Percentiles rank a stretch among this genome's conserved stretches.
Evolutionary conservation across 208 protist species (phyloP).

Genomic region (Entamoeba invadens): DNA sequence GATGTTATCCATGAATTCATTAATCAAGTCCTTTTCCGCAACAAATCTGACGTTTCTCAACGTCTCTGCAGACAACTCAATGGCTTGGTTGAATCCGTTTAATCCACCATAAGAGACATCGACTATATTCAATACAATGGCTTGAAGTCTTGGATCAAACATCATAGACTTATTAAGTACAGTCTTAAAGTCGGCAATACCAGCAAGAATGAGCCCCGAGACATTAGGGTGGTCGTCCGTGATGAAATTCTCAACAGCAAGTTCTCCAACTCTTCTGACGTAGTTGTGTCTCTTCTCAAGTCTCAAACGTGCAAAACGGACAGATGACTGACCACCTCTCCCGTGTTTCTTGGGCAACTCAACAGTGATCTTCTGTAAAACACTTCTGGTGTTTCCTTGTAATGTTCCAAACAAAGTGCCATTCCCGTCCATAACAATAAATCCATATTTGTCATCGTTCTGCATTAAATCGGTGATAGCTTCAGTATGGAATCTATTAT

Average conservation of each 20-base stretch:
- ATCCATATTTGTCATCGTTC: conserved; percentile 96
- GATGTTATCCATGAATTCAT: conserved; percentile 92
- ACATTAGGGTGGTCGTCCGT: conserved; percentile 83
- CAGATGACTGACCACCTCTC: conserved; percentile 92
- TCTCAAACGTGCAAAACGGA: conserved; percentile 97
- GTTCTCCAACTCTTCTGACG: conserved; percentile 75
- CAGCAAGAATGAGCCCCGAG: conserved; percentile 90
- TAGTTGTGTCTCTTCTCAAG: conserved; percentile 98
- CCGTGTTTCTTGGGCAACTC: conserved; percentile 99
- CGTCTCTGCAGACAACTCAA: conserved; percentile 79
- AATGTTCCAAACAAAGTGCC: conserved; percentile 80
- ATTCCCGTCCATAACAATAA: conserved; percentile 99
- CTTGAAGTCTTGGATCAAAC: conserved; percentile 43
- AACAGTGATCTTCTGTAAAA: conserved; percentile 91
- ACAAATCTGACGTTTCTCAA: conserved; percentile 92
- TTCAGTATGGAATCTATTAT: conserved; percentile 83
- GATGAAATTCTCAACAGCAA: conserved; percentile 84
- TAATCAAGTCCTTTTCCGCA: conserved; percentile 95
- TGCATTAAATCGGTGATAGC: conserved; percentile 85
- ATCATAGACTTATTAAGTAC: conserved; percentile 75
- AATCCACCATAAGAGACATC: conserved; percentile 97
- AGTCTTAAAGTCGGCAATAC: conserved; percentile 98
- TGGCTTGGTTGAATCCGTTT: conserved; percentile 98
- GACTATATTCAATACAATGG: conserved; percentile 89
- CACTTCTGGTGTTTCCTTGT: conserved; percentile 79